Evolutionary conservation across 768 basidiomycete genomes (phyloP).

Genomic region (Sarcodon sp.): DNA sequence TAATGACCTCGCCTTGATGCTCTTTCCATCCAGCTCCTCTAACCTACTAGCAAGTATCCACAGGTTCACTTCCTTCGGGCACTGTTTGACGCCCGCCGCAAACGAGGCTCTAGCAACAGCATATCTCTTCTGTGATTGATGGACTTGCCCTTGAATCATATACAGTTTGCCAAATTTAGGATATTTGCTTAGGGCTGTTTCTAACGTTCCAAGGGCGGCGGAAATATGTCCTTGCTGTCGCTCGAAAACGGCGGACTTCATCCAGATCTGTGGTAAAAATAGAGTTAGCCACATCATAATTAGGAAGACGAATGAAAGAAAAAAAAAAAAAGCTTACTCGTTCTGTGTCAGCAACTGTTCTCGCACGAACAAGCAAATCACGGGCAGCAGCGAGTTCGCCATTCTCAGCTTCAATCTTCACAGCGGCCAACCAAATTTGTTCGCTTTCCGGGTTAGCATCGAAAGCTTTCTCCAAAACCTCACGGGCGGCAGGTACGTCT

Average conservation of each 20-base stretch:
- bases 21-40: slow-evolving; percentile 84
- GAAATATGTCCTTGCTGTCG: slow-evolving; percentile 72
- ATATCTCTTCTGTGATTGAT: slow-evolving; percentile 46
- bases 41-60: slow-evolving; percentile 86
- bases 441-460: slow-evolving; percentile 94
- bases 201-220: slow-evolving; percentile 63
- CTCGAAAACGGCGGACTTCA: slow-evolving; percentile 96
- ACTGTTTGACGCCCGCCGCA: slow-evolving; percentile 74
- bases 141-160: slow-evolving; percentile 95
- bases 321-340: slow-evolving; percentile 36
- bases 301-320: neutral
- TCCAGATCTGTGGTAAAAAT: slow-evolving; percentile 68
- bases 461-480: slow-evolving; percentile 83
- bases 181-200: slow-evolving; percentile 70
- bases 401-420: slow-evolving; percentile 95
- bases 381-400: slow-evolving; percentile 79
- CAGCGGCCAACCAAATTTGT: slow-evolving; percentile 95
- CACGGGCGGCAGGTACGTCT: slow-evolving; percentile 84
- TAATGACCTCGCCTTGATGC: slow-evolving; percentile 84
- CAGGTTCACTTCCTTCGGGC: slow-evolving; percentile 72
- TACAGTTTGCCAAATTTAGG: slow-evolving; percentile 87
- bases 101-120: slow-evolving; percentile 67
- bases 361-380: slow-evolving; percentile 77
- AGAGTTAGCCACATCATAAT: slow-evolving; percentile 2
- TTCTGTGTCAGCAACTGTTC: slow-evolving; percentile 86